Percentiles rank a stretch among this genome's conserved stretches.
phyloP scores from a whole-genome alignment of 2,329 filamentous ascomycete species.

The Apiospora aurea region DNA sequence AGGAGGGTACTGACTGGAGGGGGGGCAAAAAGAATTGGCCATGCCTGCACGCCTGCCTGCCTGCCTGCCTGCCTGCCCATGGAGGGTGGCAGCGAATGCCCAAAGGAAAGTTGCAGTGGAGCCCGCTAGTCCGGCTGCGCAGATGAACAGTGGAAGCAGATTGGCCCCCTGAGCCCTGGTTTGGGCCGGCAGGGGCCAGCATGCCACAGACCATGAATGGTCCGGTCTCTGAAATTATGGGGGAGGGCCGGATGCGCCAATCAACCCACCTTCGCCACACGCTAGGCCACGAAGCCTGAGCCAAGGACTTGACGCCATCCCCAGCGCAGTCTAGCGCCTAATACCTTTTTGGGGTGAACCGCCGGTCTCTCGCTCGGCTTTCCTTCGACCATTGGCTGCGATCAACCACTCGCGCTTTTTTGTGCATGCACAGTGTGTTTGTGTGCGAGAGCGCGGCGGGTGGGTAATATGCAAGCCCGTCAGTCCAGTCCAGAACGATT shows the following conservation, averaged over 20 bases:
- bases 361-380: constrained; percentile 1
- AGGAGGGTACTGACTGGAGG: neutral
- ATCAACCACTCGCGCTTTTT: neutral
- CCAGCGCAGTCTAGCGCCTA: neutral
- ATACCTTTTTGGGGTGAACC: constrained; percentile 14
- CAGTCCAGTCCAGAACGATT: neutral
- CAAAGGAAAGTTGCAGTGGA: constrained; percentile 19
- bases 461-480: neutral
- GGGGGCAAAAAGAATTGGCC: neutral
- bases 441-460: neutral
- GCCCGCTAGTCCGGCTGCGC: neutral
- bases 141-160: constrained; percentile 20
- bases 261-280: constrained; percentile 7
- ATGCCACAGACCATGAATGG: constrained; percentile 11
- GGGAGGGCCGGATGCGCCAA: neutral
- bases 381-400: constrained; percentile 8
- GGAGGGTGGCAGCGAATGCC: constrained; percentile 19
- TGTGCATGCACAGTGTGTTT: constrained; percentile 19
- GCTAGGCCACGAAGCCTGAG: neutral
- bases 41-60: too few species aligned
- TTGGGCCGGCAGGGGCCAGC: constrained; percentile 7
- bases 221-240: constrained; percentile 18
- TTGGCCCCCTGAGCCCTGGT: constrained; percentile 18
- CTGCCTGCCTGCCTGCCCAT: neutral
- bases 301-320: constrained; percentile 18